Evolutionary conservation across 495 filamentous ascomycete species (phyloP), one percentile per base, ranked within the genome.

Genomic region (Trichocladium antarcticum): DNA sequence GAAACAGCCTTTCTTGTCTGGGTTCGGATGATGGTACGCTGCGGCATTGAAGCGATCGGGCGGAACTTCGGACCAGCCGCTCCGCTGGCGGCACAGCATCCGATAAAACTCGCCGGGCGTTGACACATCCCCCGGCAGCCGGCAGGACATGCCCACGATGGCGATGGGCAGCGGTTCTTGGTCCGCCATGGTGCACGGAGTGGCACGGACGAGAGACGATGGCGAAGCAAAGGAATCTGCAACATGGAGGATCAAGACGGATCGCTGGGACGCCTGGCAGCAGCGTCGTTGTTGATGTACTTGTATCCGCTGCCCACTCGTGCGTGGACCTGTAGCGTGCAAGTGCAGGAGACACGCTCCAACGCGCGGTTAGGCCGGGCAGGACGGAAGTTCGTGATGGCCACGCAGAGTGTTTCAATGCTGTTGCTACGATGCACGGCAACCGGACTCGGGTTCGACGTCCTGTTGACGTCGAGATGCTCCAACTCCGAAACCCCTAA

Each of bases 1-100:
- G 47, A 68, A 61, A n/a, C 57, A 56, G 10, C 66, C 68, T 46
- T 61, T 65, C 49, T 68, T 66, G 47, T 65, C 66, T 5, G 65
- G 68, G 47, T 69, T 67, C 4, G 80, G 82, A 53, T 89, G 84
- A 20, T 78, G 78, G 47, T 85, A 79, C 6, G 82, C 81, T 56
- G 84, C 78, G 16, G 60, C 56, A 50, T 65, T 68, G 70, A 85
- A 92, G 22, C 86, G 80, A 50, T 84, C 78, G 16, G 70, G 54
- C 0, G 86, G 86, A 42, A 84, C 63, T 47, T 65, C 57, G 5
- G 58, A 63, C 67, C 66, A 69, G 12, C 61, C 68, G 43, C 57
- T 62, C n/a, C 61, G 47, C 27, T 57, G 58, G 17, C 60, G 63
- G 45, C 61, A 57, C 5, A 76, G 56, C 60, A 76, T 58, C 2